Conservation (phyloP, 2,329 filamentous ascomycete species). For the Raffaelea ambrosiae region DNA sequence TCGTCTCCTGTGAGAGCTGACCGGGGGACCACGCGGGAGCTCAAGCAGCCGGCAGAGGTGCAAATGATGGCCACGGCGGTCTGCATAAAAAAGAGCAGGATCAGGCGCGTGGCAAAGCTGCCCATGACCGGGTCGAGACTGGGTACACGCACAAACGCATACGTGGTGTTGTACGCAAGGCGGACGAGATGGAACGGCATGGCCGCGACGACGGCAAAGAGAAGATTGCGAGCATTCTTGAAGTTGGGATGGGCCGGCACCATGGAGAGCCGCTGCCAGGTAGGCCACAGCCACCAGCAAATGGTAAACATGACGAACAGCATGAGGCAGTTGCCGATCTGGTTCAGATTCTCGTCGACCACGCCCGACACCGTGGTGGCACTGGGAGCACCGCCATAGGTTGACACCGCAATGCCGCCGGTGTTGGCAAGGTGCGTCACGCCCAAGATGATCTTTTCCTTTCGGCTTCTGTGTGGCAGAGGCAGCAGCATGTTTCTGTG, state of each 20-base stretch:
- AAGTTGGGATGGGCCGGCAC: constrained; percentile 11
- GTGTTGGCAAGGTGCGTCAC: constrained; percentile 16
- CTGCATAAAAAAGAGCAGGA: constrained; percentile 15
- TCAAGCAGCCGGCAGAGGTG: constrained; percentile 11
- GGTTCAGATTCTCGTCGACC: constrained; percentile 9
- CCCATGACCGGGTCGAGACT: constrained; percentile 15
- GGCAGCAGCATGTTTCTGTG: constrained; percentile 14
- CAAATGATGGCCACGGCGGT: constrained; percentile 7
- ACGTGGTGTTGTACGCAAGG: constrained; percentile 15
- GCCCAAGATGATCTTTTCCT: constrained; percentile 16
- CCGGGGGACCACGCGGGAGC: background rate
- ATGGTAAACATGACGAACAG: constrained; percentile 14
- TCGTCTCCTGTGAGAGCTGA: too few species aligned
- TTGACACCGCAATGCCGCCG: constrained; percentile 12
- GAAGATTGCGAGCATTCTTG: constrained; percentile 10
- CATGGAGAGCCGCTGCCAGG: constrained; percentile 8
- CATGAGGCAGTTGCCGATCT: constrained; percentile 15
- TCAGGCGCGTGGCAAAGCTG: constrained; percentile 13
- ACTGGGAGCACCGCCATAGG: constrained; percentile 13
- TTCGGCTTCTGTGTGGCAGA: constrained; percentile 9
- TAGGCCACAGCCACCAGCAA: constrained; percentile 15
- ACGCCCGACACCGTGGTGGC: constrained; percentile 9
- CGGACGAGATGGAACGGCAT: constrained; percentile 16
- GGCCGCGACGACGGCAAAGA: constrained; percentile 5
- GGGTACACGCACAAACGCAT: constrained; percentile 12